Percentiles rank a stretch among this genome's conserved stretches.
phyloP scores from a whole-genome alignment of 2,329 filamentous ascomycete species.

The Aspergillus felis region DNA sequence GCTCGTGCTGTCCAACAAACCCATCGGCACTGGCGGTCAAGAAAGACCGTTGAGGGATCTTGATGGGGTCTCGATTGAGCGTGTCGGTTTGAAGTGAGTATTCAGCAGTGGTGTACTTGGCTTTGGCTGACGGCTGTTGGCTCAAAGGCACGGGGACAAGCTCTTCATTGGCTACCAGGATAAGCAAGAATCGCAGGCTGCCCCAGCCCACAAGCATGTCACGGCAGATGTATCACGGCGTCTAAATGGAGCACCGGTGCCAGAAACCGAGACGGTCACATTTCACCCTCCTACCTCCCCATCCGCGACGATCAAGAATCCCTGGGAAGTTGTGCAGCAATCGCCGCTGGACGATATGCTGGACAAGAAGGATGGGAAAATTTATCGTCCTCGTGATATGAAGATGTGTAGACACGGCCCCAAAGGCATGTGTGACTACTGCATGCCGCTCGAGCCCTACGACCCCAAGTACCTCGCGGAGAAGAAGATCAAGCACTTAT shows the following conservation, averaged over 20 bases:
- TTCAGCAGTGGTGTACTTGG: not conserved
- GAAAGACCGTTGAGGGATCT: conserved; percentile 51
- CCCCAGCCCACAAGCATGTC: conserved; percentile 27
- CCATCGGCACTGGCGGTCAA: conserved; percentile 54
- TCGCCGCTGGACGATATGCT: conserved; percentile 80
- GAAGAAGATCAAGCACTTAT: conserved; percentile 98
- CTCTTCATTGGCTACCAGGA: conserved; percentile 81
- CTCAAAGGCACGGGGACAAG: conserved; percentile 75
- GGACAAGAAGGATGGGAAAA: conserved; percentile 88
- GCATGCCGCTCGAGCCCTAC: conserved; percentile 94
- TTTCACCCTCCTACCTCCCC: conserved; percentile 59
- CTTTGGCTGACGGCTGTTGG: conserved; percentile 16
- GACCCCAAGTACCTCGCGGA: conserved; percentile 82
- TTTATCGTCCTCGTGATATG: conserved; percentile 65
- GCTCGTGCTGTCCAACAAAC: conserved; percentile 57
- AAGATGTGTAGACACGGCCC: conserved; percentile 94
- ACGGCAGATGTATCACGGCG: conserved; percentile 27
- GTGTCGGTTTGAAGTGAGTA: conserved; percentile 56
- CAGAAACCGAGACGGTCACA: conserved; percentile 55
- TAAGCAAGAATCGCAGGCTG: conserved; percentile 49
- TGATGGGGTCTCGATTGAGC: conserved; percentile 52
- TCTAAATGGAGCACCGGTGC: conserved; percentile 35
- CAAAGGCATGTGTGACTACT: conserved; percentile 99
- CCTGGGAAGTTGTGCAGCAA: conserved; percentile 89
- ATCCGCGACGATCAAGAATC: conserved; percentile 68